phyloP scores from a whole-genome alignment of 2,329 filamentous ascomycete genomes.

The Trichoderma lentiforme region DNA sequence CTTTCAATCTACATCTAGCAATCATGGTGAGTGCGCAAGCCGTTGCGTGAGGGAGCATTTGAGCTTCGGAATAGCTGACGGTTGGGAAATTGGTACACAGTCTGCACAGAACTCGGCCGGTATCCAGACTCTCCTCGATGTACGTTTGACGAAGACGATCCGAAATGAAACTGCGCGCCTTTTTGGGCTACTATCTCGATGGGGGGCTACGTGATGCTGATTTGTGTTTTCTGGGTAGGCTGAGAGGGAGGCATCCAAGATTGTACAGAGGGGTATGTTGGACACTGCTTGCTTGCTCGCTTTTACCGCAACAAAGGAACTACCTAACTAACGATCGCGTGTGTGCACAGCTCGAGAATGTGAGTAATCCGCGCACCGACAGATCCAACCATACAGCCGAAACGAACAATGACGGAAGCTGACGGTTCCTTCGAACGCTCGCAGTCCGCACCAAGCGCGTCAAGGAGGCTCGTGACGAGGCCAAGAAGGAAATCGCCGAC shows the following conservation, averaged over 20 bases:
- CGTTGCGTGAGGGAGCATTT: background rate
- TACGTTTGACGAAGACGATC: constrained; percentile 46
- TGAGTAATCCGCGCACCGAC: constrained; percentile 44
- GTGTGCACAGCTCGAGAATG: constrained; percentile 73
- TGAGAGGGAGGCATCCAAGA: constrained; percentile 97
- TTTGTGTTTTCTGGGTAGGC: constrained; percentile 56
- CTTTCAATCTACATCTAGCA: background rate
- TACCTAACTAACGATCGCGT: background rate
- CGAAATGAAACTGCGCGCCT: background rate
- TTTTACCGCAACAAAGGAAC: background rate
- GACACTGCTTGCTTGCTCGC: background rate
- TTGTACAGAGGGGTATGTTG: constrained; percentile 84
- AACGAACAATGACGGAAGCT: background rate
- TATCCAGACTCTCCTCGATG: constrained; percentile 98
- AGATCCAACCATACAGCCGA: background rate
- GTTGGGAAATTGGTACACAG: constrained; percentile 44
- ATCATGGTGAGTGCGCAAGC: constrained; percentile 5
- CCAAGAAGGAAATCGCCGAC: constrained; percentile 95
- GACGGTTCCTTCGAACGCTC: background rate
- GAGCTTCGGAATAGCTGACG: background rate
- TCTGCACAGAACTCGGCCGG: constrained; percentile 97
- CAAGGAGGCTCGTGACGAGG: constrained; percentile 92
- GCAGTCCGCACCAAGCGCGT: constrained; percentile 83
- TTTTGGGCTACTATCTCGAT: background rate
- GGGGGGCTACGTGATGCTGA: constrained; percentile 3